Evolutionary conservation across 192 early-diverging fungal genomes (phyloP), one percentile per base, ranked within the genome.

Genomic region (Gryganskiella cystojenkinii): DNA sequence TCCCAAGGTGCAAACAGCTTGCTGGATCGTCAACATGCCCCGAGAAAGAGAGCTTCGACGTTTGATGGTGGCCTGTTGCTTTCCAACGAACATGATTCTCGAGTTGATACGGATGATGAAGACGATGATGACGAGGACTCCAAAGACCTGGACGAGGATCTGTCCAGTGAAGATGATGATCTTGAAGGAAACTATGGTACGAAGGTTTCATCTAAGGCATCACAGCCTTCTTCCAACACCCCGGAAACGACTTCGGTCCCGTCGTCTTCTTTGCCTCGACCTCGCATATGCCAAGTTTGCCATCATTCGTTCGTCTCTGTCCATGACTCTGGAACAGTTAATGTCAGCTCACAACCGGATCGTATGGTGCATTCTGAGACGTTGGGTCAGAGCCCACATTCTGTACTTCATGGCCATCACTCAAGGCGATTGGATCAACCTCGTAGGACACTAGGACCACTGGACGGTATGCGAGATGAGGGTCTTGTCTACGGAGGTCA

Each of bases 51-150:
- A 46, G 74, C 74, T 17, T 78, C 74, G 34, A 78, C 74, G 8
- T 78, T 78, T 60, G 74, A 78, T 47, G 74, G 74, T 4, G 74
- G 74, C 27, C 61, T 78, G 3, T 42, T 78, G 8, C 52, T 78
- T 24, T 64, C 61, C 37, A 24, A 11, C 14, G 66, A 37, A 1
- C 61, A 34, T 15, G 74, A 52, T 9, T 22, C 53, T 1, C 13
- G 30, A 30, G 30, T 20, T 0, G 57, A 47, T 3, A 33, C 20
- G 0, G 53, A 56, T n/a, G 57, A 58, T n/a, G 51, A 61, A n/a
- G 67, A 70, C 27, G 53, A 57, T 27, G 55, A 65, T 0, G 63
- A 65, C 1, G 40, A n/a, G n/a, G n/a, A n/a, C n/a, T n/a, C n/a
- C n/a, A n/a, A n/a, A n/a, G n/a, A n/a, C n/a, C n/a, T 35, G 22